These are phyloP conservation scores for Cladophialophora yegresii DNA, from an alignment of 2,329 filamentous ascomycete species.

Conservation along the genomic window DNA sequence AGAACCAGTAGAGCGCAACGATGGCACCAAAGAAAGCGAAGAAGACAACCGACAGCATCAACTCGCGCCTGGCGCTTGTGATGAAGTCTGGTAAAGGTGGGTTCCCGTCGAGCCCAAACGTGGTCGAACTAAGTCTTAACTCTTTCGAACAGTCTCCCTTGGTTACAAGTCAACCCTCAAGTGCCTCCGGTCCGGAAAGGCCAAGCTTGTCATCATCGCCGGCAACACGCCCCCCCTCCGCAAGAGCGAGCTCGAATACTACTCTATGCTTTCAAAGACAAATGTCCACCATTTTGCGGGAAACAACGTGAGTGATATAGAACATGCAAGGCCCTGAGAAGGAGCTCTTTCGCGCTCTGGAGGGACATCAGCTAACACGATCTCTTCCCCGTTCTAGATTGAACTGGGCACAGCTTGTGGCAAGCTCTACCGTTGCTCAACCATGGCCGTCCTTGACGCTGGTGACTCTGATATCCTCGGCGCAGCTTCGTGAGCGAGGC, in stretches of 20 bases:
- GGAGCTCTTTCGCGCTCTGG: constrained; percentile 84
- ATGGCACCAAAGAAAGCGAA: constrained; percentile 70
- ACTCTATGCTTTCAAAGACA: constrained; percentile 57
- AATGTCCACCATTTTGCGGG: constrained; percentile 96
- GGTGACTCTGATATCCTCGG: constrained; percentile 97
- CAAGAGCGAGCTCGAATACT: constrained; percentile 94
- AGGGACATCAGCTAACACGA: constrained; percentile 59
- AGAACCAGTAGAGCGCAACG: constrained; percentile 46
- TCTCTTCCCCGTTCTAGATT: constrained; percentile 63
- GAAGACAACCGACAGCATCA: constrained; percentile 81
- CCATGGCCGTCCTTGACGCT: constrained; percentile 94
- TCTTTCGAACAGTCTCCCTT: constrained; percentile 65
- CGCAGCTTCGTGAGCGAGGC: constrained; percentile 41
- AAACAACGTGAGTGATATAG: constrained; percentile 83
- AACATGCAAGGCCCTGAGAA: constrained; percentile 72
- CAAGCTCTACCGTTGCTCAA: constrained; percentile 98
- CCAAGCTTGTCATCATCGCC: constrained; percentile 94
- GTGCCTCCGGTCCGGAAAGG: constrained; percentile 90
- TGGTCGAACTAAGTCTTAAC: constrained; percentile 18
- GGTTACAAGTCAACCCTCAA: constrained; percentile 91
- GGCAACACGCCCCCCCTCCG: constrained; percentile 97
- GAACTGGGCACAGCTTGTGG: constrained; percentile 97
- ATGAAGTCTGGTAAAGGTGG: constrained; percentile 66
- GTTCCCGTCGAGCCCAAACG: constrained; percentile 16
- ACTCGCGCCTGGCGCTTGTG: constrained; percentile 68